These are phyloP conservation scores for Spencermartinsiella europaea DNA, from an alignment of 805 yeast genomes.

Conservation along the genomic window DNA sequence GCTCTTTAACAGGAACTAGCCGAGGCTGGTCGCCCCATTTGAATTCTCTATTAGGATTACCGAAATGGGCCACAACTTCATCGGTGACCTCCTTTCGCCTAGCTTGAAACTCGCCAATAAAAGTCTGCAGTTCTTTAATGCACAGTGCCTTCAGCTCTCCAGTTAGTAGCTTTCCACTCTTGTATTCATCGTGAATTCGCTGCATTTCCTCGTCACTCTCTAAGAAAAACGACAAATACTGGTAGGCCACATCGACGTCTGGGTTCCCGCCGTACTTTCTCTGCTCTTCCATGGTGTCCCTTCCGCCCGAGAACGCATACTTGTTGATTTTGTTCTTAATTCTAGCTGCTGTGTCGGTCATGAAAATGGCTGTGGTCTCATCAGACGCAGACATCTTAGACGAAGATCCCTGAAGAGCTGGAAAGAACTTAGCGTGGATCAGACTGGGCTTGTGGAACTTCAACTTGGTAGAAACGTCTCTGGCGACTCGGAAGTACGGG, in stretches of 20 bases:
- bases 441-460: conserved; percentile 87
- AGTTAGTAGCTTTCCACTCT: conserved; percentile 74
- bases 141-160: conserved; percentile 92
- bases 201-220: conserved; percentile 81
- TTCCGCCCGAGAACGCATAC: conserved; percentile 95
- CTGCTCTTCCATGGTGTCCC: conserved; percentile 83
- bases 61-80: conserved; percentile 56
- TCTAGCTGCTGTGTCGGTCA: conserved; percentile 91
- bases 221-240: conserved; percentile 82
- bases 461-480: conserved; percentile 95
- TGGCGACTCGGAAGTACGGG: conserved; percentile 94
- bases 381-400: conserved; percentile 97
- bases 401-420: conserved; percentile 93
- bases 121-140: conserved; percentile 71
- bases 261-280: conserved; percentile 88
- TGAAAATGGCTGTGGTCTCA: conserved; percentile 83
- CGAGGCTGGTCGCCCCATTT: conserved; percentile 71
- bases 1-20: conserved; percentile 60
- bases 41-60: conserved; percentile 64
- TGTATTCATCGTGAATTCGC: conserved; percentile 58
- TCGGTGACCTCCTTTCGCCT: conserved; percentile 64
- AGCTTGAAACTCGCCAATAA: conserved; percentile 77
- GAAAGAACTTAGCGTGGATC: conserved; percentile 93
- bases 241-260: conserved; percentile 92
- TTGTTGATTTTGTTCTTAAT: conserved; percentile 93